Conservation (phyloP, 495 filamentous ascomycete species). For the Aspergillus homomorphus region DNA sequence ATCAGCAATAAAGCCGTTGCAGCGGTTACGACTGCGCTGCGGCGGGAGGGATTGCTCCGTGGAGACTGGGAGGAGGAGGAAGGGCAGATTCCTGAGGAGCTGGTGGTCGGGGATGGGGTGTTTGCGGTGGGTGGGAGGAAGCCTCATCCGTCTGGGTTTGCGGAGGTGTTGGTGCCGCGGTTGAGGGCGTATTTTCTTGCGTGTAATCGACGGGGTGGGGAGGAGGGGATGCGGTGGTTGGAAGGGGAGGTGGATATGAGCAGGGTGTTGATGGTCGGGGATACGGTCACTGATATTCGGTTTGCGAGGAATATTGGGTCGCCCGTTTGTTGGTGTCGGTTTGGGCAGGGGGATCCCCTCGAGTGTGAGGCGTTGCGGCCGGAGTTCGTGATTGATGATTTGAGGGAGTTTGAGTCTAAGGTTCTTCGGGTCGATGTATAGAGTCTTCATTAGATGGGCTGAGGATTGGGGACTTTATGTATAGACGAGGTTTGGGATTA, state of each 20-base stretch:
- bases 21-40: slow-evolving; percentile 23
- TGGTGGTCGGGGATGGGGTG: slow-evolving; percentile 26
- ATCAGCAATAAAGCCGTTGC: slow-evolving; percentile 29
- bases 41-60: slow-evolving; percentile 17
- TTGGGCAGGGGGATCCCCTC: slow-evolving; percentile 12
- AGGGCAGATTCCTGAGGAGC: slow-evolving; percentile 16
- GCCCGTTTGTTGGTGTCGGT: slow-evolving; percentile 16
- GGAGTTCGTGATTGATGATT: slow-evolving; percentile 17
- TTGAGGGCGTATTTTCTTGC: slow-evolving; percentile 6
- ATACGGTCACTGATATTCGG: slow-evolving; percentile 16
- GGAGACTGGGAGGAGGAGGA: no score
- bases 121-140: slow-evolving; percentile 23
- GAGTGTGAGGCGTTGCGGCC: slow-evolving; percentile 9
- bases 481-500: no score
- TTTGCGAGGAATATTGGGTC: slow-evolving; percentile 18
- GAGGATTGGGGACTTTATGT: no score
- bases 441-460: no score
- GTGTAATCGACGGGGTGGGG: not conserved
- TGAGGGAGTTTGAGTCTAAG: not conserved
- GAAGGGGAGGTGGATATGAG: slow-evolving; percentile 3
- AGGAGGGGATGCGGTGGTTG: not conserved
- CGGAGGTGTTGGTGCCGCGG: slow-evolving; percentile 21
- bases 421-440: not conserved
- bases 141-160: slow-evolving; percentile 26
- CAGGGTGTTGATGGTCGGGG: slow-evolving; percentile 21